Base-by-base conservation (phyloP, 768 basidiomycete species). In the Rhodotorula toruloides region DNA sequence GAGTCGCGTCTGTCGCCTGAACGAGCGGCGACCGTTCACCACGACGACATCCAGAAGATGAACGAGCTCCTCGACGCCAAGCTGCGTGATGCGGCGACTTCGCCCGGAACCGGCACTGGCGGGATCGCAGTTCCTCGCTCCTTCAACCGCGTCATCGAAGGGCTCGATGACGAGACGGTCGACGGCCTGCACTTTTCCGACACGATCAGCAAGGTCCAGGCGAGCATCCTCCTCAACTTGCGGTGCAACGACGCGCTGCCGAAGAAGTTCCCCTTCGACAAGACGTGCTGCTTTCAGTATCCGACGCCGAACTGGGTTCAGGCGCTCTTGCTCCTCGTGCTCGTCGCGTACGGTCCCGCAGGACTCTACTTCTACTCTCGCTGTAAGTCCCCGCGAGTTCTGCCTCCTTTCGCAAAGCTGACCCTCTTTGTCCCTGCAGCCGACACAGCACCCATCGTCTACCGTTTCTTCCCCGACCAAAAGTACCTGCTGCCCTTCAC, bases 41-140 rank as follows among this genome's bases (percentile, higher is more conserved):
- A 84, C 32, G 83, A 86, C 21, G 89, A 92, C 73, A 86, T 93
- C 61, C 87, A 90, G 72, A 88, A 87, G 46, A 92, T 96, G 90
- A 94, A 96, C 77, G 86, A 87, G 5, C 87, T 89, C 76, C 81
- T 92, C 56, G 81, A 80, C 65, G 87, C 54, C 12, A 44, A 46
- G 74, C 84, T 88, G 58, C 82, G 89, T 29, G 62, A 62, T 7
- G 53, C 53, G 43, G 57, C 55, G 11, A 54, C 68, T 49, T 49
- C 32, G 29, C 46, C 46, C 8, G 44, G 68, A 77, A 39, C 34
- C 9, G 54, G 52, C 32, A 48, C 68, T 37, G 79, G 80, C 10
- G 29, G 40, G 4, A 79, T 89, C 39, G 81, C 84, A 17, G 78
- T 92, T 34, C 89, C 90, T 11, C 79, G 83, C 34, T 88, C 87